Conservation (phyloP, 1,284 basidiomycete species). For the Ceratobasidium sp. region DNA sequence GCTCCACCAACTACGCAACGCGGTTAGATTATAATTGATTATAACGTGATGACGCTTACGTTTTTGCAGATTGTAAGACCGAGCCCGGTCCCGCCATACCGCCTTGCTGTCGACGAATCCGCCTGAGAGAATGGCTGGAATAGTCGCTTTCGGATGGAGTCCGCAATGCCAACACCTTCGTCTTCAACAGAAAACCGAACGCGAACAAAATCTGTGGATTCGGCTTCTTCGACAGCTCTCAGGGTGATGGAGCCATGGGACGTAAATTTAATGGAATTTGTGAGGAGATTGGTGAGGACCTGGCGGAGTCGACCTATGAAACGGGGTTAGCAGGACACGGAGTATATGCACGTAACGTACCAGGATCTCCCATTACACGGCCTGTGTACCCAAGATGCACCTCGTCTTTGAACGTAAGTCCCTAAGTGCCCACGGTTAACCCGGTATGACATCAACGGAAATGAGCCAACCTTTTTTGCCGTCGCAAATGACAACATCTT, state of each 20-base stretch:
- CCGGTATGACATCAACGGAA: not conserved
- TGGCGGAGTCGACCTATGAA: constrained; percentile 34
- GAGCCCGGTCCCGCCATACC: constrained; percentile 43
- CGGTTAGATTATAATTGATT: not conserved
- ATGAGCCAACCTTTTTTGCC: constrained; percentile 30
- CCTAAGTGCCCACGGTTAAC: not conserved
- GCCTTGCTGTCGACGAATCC: constrained; percentile 40
- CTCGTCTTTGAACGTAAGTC: constrained; percentile 33
- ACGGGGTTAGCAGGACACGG: not conserved
- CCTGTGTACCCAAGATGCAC: constrained; percentile 31
- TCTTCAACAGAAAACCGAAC: constrained; percentile 43
- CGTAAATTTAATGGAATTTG: constrained; percentile 45
- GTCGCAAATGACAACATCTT: constrained; percentile 44
- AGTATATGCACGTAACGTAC: constrained; percentile 15
- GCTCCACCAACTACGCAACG: constrained; percentile 28
- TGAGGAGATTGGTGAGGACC: constrained; percentile 42
- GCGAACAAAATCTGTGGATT: not conserved
- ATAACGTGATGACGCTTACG: constrained; percentile 15
- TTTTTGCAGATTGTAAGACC: constrained; percentile 38
- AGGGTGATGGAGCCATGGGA: constrained; percentile 39
- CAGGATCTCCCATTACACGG: constrained; percentile 44
- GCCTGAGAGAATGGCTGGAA: constrained; percentile 44
- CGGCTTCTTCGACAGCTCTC: constrained; percentile 23
- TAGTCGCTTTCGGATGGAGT: constrained; percentile 25
- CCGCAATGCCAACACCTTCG: constrained; percentile 39